These are phyloP conservation scores for Globisporangium spinosum DNA, from an alignment of 352 stramenopile species.

Conservation along the genomic window DNA sequence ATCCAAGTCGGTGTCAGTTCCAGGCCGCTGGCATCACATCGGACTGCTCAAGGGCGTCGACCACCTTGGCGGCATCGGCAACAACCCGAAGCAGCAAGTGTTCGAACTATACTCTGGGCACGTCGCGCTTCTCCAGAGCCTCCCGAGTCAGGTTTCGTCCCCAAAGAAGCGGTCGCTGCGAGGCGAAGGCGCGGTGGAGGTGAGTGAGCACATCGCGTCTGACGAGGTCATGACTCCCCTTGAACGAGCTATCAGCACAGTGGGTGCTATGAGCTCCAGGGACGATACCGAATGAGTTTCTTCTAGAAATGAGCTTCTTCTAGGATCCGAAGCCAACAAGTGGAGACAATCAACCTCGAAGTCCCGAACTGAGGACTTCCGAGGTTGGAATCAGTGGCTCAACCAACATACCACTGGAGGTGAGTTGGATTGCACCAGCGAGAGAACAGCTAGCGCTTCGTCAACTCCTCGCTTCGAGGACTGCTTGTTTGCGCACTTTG, in stretches of 20 bases:
- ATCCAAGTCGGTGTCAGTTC: neutral
- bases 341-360: neutral
- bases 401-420: too few species aligned
- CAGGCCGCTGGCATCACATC: conserved; percentile 18
- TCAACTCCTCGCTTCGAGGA: too few species aligned
- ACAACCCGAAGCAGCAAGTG: conserved; percentile 10
- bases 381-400: too few species aligned
- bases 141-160: neutral
- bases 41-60: conserved; percentile 13
- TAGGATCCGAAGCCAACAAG: too few species aligned
- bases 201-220: conserved; percentile 1
- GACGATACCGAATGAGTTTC: too few species aligned
- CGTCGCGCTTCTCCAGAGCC: conserved; percentile 7
- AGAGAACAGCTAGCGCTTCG: too few species aligned
- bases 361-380: too few species aligned
- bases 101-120: conserved; percentile 15
- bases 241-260: too few species aligned
- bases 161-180: neutral
- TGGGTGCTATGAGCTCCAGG: too few species aligned
- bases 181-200: neutral
- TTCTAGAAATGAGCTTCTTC: too few species aligned
- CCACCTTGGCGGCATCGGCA: conserved; percentile 13
- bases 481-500: too few species aligned
- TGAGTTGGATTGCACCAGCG: too few species aligned
- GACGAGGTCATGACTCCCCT: neutral